These are phyloP conservation scores for Suhomyces canberraensis DNA, from an alignment of 805 yeast species.

Conservation along the genomic window DNA sequence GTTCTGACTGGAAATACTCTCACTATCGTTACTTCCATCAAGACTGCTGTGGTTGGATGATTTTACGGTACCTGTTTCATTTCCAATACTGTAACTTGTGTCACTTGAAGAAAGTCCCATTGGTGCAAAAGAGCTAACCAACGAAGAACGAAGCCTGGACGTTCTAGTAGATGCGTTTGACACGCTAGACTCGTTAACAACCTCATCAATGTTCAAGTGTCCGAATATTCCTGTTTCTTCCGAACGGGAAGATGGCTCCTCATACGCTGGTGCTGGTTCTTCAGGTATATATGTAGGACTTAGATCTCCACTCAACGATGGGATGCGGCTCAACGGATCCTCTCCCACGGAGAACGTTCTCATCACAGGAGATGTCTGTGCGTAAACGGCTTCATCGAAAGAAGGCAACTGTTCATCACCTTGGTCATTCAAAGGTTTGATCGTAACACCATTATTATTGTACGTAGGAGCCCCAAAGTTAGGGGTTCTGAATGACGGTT, in stretches of 20 bases:
- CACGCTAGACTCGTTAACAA: slow-evolving; percentile 15
- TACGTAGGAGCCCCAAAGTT: slow-evolving; percentile 23
- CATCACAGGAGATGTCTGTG: slow-evolving; percentile 31
- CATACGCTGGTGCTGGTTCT: slow-evolving; percentile 36
- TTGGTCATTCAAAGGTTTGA: slow-evolving; percentile 23
- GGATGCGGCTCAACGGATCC: slow-evolving; percentile 35
- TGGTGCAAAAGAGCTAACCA: slow-evolving; percentile 35
- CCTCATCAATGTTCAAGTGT: slow-evolving; percentile 25
- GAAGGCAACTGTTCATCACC: slow-evolving; percentile 46
- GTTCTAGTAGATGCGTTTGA: slow-evolving; percentile 8
- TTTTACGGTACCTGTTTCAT: not conserved
- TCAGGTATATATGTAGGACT: slow-evolving; percentile 11
- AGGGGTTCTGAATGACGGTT: slow-evolving; percentile 30
- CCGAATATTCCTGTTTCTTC: slow-evolving; percentile 1
- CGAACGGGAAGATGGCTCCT: slow-evolving; percentile 9
- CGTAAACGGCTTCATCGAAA: slow-evolving; percentile 64
- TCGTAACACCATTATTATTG: slow-evolving; percentile 29
- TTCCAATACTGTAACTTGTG: not conserved
- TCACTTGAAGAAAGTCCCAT: slow-evolving; percentile 2
- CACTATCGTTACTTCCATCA: not conserved
- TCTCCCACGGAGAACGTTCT: slow-evolving; percentile 39
- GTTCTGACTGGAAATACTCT: not conserved
- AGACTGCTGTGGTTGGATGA: not conserved
- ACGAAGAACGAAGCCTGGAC: slow-evolving; percentile 26
- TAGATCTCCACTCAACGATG: slow-evolving; percentile 19